Evolutionary conservation across 2,329 filamentous ascomycete genomes (phyloP).

Genomic region (Zymoseptoria passerinii): DNA sequence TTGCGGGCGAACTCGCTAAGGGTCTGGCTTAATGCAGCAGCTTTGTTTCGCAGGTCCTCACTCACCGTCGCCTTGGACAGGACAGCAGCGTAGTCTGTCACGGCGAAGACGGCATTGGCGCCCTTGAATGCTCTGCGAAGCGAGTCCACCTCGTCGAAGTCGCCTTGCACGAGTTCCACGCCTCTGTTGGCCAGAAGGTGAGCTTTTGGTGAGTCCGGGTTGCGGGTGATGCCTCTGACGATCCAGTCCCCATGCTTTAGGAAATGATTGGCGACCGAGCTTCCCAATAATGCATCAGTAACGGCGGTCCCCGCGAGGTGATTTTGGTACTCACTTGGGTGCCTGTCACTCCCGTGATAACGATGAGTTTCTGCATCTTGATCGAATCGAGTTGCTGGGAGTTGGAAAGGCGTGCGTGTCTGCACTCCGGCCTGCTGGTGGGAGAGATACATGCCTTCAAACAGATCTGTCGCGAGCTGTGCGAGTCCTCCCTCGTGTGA

Average conservation of each 20-base stretch:
- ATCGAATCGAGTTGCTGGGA: not conserved
- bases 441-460: not conserved
- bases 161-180: conserved; percentile 32
- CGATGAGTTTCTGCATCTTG: conserved; percentile 11
- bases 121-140: conserved; percentile 31
- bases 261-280: conserved; percentile 15
- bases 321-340: conserved; percentile 1
- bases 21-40: not conserved
- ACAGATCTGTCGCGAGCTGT: too few species aligned
- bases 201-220: conserved; percentile 31
- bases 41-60: not conserved
- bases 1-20: conserved; percentile 5
- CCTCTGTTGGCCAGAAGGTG: conserved; percentile 26
- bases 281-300: conserved; percentile 1
- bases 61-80: not conserved
- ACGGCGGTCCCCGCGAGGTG: too few species aligned
- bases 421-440: not conserved
- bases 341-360: conserved; percentile 18
- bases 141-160: conserved; percentile 28
- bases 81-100: conserved; percentile 14
- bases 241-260: conserved; percentile 7
- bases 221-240: conserved; percentile 37
- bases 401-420: not conserved
- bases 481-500: not conserved
- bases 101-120: conserved; percentile 32